Conservation (phyloP, 495 filamentous ascomycete genomes). For the Elasticomyces elasticus region DNA sequence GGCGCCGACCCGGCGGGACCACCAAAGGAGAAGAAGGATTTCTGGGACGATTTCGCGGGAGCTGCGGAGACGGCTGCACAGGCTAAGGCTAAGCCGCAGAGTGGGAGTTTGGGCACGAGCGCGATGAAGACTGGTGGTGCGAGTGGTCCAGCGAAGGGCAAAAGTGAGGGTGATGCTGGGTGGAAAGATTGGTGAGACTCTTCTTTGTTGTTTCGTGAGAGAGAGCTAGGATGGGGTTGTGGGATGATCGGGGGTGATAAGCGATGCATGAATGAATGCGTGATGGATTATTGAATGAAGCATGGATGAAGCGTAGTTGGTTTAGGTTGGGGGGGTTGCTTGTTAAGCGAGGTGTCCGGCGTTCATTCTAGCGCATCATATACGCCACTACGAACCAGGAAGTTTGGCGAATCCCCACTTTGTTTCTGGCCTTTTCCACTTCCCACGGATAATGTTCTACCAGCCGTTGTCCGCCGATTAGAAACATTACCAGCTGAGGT, state of each 20-base stretch:
- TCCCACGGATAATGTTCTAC: too few relatives aligned
- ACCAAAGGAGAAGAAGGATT: slow-evolving; percentile 31
- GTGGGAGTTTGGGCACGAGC: slow-evolving; percentile 52
- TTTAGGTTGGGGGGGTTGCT: too few relatives aligned
- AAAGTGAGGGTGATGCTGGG: slow-evolving; percentile 15
- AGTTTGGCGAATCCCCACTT: neutral
- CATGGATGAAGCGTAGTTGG: too few relatives aligned
- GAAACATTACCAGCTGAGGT: too few relatives aligned
- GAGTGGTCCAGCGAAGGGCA: slow-evolving; percentile 7
- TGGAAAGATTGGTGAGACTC: slow-evolving; percentile 25
- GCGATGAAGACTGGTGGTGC: slow-evolving; percentile 36
- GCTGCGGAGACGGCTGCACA: slow-evolving; percentile 19
- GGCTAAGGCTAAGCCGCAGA: slow-evolving; percentile 19
- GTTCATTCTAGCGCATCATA: neutral
- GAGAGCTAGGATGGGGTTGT: too few relatives aligned
- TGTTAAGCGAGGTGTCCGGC: neutral
- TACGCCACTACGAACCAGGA: neutral
- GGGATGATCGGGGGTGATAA: neutral
- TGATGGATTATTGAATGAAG: neutral
- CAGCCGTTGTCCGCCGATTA: too few relatives aligned
- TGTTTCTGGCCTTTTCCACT: neutral
- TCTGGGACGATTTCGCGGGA: slow-evolving; percentile 63
- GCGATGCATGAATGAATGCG: neutral
- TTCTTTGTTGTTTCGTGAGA: too few relatives aligned
- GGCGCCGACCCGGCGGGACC: slow-evolving; percentile 28